These are phyloP conservation scores for Pseudogymnoascus sp. DNA, from an alignment of 2,329 filamentous ascomycete genomes.

Conservation along the genomic window DNA sequence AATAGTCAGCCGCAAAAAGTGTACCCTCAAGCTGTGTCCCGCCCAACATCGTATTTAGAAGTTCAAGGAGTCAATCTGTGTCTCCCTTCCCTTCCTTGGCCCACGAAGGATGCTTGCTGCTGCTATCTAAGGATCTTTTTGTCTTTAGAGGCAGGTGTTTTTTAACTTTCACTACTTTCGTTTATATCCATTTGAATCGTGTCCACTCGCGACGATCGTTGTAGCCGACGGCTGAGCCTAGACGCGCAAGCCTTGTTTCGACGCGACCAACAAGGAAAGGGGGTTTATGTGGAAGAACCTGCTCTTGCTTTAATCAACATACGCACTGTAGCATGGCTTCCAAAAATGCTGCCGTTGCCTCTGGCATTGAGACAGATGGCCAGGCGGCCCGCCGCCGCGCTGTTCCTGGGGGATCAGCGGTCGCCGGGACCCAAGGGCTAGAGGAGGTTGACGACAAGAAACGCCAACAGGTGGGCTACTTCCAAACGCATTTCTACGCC, in stretches of 20 bases:
- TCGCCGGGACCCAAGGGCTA: constrained; percentile 29
- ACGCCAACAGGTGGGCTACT: constrained; percentile 45
- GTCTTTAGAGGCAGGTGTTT: not conserved
- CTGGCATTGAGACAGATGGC: constrained; percentile 47
- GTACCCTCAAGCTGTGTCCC: not conserved
- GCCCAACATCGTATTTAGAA: constrained; percentile 2
- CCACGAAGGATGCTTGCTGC: constrained; percentile 3
- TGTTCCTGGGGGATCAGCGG: constrained; percentile 34
- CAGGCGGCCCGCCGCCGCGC: constrained; percentile 51
- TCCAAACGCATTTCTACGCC: not conserved
- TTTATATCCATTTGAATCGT: constrained; percentile 5
- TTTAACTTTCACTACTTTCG: not conserved
- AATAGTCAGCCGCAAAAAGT: constrained; percentile 10
- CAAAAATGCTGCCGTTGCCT: constrained; percentile 47
- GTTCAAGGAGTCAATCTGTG: not conserved
- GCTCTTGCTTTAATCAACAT: not conserved
- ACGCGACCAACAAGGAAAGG: not conserved
- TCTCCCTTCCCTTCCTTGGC: not conserved
- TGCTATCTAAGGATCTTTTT: not conserved
- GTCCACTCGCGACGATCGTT: not conserved
- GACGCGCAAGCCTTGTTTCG: constrained; percentile 1
- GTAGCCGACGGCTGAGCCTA: constrained; percentile 3
- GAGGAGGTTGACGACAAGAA: constrained; percentile 50
- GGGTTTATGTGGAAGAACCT: not conserved
- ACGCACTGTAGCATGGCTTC: constrained; percentile 23